phyloP scores from a whole-genome alignment of 1,139 yeast species.

The Taphrina pruni region DNA sequence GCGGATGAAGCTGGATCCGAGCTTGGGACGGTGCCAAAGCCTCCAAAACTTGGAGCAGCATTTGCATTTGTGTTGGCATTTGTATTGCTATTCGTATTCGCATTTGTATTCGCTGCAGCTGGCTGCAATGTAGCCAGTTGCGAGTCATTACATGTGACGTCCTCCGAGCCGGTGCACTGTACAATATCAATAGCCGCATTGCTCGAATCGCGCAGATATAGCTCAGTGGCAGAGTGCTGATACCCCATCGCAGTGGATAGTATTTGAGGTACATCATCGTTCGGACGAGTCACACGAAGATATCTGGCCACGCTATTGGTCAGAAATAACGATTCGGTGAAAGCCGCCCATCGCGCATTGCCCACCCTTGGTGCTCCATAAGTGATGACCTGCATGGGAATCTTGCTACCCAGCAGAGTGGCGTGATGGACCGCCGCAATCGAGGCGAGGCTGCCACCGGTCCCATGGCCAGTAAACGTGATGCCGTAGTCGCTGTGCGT shows the following conservation, averaged over 20 bases:
- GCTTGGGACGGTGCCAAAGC: neutral
- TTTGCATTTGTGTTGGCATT: neutral
- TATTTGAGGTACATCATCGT: constrained; percentile 25
- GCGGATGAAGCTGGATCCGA: neutral
- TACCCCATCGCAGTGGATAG: constrained; percentile 17
- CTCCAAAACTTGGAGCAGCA: neutral
- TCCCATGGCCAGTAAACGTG: constrained; percentile 37
- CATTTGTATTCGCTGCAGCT: neutral
- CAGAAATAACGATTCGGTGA: constrained; percentile 20
- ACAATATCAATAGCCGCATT: constrained; percentile 4
- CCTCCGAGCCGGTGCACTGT: constrained; percentile 33
- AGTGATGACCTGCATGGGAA: constrained; percentile 32
- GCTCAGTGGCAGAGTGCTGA: constrained; percentile 29
- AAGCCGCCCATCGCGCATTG: constrained; percentile 17
- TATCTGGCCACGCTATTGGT: constrained; percentile 14
- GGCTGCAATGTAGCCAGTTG: neutral
- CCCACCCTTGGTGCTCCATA: constrained; percentile 32
- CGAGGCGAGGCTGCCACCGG: constrained; percentile 28
- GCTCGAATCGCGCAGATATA: constrained; percentile 1
- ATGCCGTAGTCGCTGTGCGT: constrained; percentile 23
- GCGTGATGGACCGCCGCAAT: constrained; percentile 16
- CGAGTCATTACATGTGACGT: constrained; percentile 23
- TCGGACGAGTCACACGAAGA: constrained; percentile 25
- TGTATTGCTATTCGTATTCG: no score
- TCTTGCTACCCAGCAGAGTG: constrained; percentile 1